Conservation (phyloP, 2,329 filamentous ascomycete species). For the Stachybotrys chlorohalonatus region DNA sequence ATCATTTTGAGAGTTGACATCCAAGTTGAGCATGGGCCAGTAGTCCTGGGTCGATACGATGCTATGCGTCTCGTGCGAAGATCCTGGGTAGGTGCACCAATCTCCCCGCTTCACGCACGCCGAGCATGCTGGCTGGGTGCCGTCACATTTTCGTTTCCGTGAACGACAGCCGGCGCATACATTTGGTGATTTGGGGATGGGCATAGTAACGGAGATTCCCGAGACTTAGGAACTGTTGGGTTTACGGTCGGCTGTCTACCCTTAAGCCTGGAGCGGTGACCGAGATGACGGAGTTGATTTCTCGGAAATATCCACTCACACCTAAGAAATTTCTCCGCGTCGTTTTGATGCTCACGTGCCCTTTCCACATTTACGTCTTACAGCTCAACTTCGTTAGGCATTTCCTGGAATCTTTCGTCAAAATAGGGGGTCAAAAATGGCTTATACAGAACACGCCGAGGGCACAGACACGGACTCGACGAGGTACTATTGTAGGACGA, state of each 20-base stretch:
- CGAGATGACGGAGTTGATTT: not conserved
- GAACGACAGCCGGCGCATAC: slow-evolving; percentile 15
- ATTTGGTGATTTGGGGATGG: slow-evolving; percentile 10
- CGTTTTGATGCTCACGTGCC: not conserved
- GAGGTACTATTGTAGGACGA: no score
- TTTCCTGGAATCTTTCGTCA: no score
- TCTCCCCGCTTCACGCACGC: slow-evolving; percentile 7
- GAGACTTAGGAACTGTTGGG: not conserved
- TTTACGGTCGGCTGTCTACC: not conserved
- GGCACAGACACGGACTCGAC: no score
- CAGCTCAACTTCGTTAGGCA: no score
- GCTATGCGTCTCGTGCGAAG: slow-evolving; percentile 2
- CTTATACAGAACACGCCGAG: no score
- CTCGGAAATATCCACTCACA: not conserved
- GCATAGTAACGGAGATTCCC: not conserved
- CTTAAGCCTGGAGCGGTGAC: not conserved
- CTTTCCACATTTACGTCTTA: not conserved
- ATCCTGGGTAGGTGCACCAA: slow-evolving; percentile 9
- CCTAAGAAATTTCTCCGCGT: not conserved
- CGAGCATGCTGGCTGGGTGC: slow-evolving; percentile 1
- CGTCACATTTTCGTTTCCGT: slow-evolving; percentile 16
- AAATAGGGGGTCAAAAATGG: no score
- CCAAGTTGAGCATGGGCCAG: not conserved
- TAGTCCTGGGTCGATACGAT: not conserved
- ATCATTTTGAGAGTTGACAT: not conserved